phyloP scores from a whole-genome alignment of 2,329 filamentous ascomycete species.

The Venturiaceae sp. region DNA sequence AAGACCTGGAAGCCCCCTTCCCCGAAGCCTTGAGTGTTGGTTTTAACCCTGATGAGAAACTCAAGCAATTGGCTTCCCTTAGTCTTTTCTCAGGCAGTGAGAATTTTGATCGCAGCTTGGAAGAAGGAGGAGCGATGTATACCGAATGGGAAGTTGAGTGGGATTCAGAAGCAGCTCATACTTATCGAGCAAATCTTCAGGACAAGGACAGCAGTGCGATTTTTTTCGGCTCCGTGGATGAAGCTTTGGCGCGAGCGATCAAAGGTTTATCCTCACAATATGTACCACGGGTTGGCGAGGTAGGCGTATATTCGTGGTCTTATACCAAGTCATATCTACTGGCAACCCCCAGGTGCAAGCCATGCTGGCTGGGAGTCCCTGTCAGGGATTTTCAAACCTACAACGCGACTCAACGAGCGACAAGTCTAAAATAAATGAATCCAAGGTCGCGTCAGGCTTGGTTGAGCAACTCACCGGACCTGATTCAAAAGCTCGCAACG shows the following conservation, averaged over 20 bases:
- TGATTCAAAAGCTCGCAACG: too few species aligned
- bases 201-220: constrained; percentile 35
- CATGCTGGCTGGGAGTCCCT: constrained; percentile 65
- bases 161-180: constrained; percentile 54
- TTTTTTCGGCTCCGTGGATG: constrained; percentile 64
- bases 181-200: constrained; percentile 58
- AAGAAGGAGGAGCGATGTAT: constrained; percentile 57
- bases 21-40: not conserved
- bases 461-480: too few species aligned
- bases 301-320: too few species aligned
- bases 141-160: constrained; percentile 63
- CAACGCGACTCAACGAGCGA: constrained; percentile 48
- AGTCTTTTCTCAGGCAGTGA: constrained; percentile 73
- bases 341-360: too few species aligned
- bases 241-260: constrained; percentile 49
- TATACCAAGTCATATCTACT: too few species aligned
- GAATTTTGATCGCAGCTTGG: constrained; percentile 65
- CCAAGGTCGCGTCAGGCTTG: constrained; percentile 65
- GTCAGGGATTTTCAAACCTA: constrained; percentile 61
- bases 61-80: not conserved
- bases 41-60: not conserved
- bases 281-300: too few species aligned
- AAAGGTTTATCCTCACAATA: constrained; percentile 38
- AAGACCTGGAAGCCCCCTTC: not conserved
- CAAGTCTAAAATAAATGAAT: constrained; percentile 58